A percentile compares a stretch with the other conserved stretches of the same genome.
phyloP scores from a whole-genome alignment of 768 basidiomycete species.

The Piloderma croceum region DNA sequence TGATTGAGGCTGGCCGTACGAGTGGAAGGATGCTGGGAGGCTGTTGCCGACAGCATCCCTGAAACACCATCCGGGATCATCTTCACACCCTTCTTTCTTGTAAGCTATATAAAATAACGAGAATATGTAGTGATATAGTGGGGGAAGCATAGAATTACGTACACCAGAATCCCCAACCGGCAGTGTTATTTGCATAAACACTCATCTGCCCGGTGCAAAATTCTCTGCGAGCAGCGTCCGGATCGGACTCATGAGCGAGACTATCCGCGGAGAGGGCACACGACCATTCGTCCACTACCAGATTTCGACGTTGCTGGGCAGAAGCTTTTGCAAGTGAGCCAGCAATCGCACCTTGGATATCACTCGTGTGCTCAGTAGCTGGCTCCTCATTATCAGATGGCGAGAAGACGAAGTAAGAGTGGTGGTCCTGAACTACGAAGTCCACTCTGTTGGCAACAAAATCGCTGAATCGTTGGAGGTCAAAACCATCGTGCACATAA shows the following conservation, averaged over 20 bases:
- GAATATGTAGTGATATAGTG: not conserved
- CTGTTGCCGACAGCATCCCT: slow-evolving; percentile 48
- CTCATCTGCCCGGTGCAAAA: slow-evolving; percentile 59
- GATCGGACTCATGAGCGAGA: slow-evolving; percentile 41
- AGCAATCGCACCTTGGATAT: slow-evolving; percentile 25
- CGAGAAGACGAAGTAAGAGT: slow-evolving; percentile 68
- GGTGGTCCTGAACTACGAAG: slow-evolving; percentile 70
- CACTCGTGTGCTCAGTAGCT: slow-evolving; percentile 38
- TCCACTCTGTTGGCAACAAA: slow-evolving; percentile 47
- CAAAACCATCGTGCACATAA: slow-evolving; percentile 67
- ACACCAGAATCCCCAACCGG: slow-evolving; percentile 74
- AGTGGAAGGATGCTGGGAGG: slow-evolving; percentile 55
- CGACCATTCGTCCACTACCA: slow-evolving; percentile 50
- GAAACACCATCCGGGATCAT: slow-evolving; percentile 69
- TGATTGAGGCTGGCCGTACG: slow-evolving; percentile 33
- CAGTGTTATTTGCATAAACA: slow-evolving; percentile 47
- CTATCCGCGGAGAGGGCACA: slow-evolving; percentile 47
- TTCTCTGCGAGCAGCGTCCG: slow-evolving; percentile 35
- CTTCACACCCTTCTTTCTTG: slow-evolving; percentile 48
- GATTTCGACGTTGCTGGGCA: slow-evolving; percentile 30
- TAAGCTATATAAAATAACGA: slow-evolving; percentile 37
- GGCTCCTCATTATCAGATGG: slow-evolving; percentile 41
- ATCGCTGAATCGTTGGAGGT: slow-evolving; percentile 43
- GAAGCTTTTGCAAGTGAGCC: slow-evolving; percentile 25
- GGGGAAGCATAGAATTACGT: slow-evolving; percentile 17